Evolutionary conservation across 164 flowering plant species (phyloP).

Genomic region (Kalanchoe fedtschenkoi): DNA sequence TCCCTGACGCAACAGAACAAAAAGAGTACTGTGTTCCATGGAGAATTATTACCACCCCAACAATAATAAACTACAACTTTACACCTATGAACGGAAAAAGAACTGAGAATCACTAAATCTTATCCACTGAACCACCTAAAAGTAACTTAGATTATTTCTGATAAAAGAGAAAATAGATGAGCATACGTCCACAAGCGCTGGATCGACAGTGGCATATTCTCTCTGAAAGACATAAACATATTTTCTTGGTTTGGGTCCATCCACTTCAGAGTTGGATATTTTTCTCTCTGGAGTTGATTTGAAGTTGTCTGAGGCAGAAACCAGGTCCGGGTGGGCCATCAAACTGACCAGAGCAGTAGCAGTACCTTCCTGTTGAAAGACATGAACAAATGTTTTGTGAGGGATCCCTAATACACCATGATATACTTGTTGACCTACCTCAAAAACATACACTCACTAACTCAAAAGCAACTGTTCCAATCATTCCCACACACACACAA

Average conservation of each 20-base stretch:
- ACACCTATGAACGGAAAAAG: neutral
- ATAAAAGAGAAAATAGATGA: neutral
- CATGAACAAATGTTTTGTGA: neutral
- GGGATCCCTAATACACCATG: neutral
- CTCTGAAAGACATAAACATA: conserved; percentile 82
- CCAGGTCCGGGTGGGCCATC: conserved; percentile 46
- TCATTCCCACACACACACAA: neutral
- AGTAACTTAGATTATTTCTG: neutral
- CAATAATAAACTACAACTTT: neutral
- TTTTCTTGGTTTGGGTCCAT: conserved; percentile 17
- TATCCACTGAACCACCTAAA: neutral
- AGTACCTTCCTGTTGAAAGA: conserved; percentile 29
- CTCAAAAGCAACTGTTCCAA: neutral
- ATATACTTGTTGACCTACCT: no score
- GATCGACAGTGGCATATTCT: conserved; percentile 92
- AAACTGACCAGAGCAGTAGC: conserved; percentile 26
- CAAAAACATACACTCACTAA: neutral
- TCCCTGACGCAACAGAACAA: no score
- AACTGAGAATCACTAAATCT: neutral
- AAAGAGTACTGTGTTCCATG: no score
- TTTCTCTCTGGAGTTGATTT: conserved; percentile 39
- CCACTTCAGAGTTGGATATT: conserved; percentile 25
- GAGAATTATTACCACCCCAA: neutral
- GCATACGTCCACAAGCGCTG: conserved; percentile 65
- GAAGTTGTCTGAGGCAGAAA: conserved; percentile 42